A percentile compares a stretch with the other conserved stretches of the same genome.
Evolutionary conservation across 2,329 filamentous ascomycete species (phyloP).

Genomic region (Magnaporthiopsis poae): DNA sequence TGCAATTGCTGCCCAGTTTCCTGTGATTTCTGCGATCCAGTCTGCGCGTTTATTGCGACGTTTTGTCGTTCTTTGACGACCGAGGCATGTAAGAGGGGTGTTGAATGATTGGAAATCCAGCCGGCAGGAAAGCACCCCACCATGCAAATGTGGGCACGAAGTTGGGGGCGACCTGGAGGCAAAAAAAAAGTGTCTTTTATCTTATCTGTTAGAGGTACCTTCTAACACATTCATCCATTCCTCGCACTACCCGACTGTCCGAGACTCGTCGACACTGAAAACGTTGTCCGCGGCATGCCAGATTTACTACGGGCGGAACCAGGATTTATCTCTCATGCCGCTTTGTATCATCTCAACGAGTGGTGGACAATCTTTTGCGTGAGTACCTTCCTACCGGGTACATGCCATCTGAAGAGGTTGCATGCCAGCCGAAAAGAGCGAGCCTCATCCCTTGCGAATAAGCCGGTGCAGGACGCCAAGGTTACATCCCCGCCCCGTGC

Average conservation of each 20-base stretch:
- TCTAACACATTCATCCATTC: no score
- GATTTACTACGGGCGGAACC: not conserved
- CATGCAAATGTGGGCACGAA: not conserved
- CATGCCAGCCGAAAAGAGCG: no score
- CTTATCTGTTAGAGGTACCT: not conserved
- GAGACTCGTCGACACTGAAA: not conserved
- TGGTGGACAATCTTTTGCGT: no score
- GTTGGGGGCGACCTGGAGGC: not conserved
- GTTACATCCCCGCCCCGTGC: not conserved
- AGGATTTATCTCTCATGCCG: not conserved
- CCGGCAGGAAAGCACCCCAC: not conserved
- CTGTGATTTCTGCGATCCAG: not conserved
- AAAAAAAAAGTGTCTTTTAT: not conserved
- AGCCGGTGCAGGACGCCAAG: not conserved
- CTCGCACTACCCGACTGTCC: no score
- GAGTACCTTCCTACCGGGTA: no score
- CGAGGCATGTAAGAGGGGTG: not conserved
- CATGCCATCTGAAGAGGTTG: not conserved
- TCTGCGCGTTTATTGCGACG: not conserved
- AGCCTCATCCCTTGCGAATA: not conserved
- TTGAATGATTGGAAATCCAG: not conserved
- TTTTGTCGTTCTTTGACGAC: not conserved
- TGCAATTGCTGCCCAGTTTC: not conserved
- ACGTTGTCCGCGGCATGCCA: not conserved
- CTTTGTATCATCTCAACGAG: not conserved